Evolutionary conservation across 345 rosid genomes (phyloP), one percentile per base, ranked within the genome.

Genomic region (Ricinus communis): DNA sequence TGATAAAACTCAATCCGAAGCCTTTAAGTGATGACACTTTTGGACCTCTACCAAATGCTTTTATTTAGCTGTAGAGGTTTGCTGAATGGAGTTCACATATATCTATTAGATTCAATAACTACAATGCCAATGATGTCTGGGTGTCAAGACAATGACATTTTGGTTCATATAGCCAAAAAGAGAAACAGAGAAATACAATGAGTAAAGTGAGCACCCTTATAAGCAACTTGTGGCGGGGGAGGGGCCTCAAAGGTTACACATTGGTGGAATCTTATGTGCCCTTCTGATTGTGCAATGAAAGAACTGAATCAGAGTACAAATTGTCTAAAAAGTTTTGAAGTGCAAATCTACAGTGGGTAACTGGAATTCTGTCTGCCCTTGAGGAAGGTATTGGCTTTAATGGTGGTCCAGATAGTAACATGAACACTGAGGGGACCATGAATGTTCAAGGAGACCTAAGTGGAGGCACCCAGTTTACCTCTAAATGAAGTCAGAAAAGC

Each of bases 401-500:
- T 59, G 21, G 63, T 30, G 25, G 63, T 19, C 63, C 63, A 59
- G 8, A 43, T 43, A 12, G 14, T 12, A 43, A 43, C 1, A 31
- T 30, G 22, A 19, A 15, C 0, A 5, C 9, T 30, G 5, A 8
- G n/a, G 54, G 77, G 13, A 73, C 74, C 68, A 36, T 50, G n/a
- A 55, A 22, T 62, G 40, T 18, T 25, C 21, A 11, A 66, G 14
- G 54, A 58, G 63, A 58, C 40, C 10, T 21, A 65, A 50, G 59
- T 24, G 45, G 10, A 0, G n/a, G 22, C 60, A 13, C 14, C 25
- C 58, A 66, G 1, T 21, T 18, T 49, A 31, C 38, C 62, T 31
- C 19, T 22, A 13, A 59, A 70, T 30, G 66, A 63, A 40, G 61
- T 50, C 56, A 69, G n/a, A n/a, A n/a, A n/a, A n/a, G n/a, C n/a